Base-by-base conservation (phyloP, 495 filamentous ascomycete species). In the Cryomyces antarcticus region DNA sequence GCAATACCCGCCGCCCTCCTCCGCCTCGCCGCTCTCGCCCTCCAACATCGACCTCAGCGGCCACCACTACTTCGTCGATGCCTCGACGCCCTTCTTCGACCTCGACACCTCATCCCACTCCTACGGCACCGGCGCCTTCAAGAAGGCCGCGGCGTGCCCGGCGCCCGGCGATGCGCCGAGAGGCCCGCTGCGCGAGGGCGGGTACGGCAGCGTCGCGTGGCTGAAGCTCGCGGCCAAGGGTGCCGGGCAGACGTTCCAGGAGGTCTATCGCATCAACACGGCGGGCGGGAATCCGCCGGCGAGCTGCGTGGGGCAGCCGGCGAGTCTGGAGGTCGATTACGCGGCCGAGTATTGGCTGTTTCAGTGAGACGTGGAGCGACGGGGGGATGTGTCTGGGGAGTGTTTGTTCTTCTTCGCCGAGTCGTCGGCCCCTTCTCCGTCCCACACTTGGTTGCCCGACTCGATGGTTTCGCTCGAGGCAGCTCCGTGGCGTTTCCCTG, bases 231-330 rank as follows among this genome's bases (percentile, higher is more conserved):
- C 37, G 10, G 43, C 39, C 7, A 50, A 48, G 36, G 45, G 38
- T 12, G 39, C 43, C 6, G 37, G 37, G 1, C 52, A 28, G 72
- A 70, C 30, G 70, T 73, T 80, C 47, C 73, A 77, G 60, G 70
- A 82, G 52, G 76, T 88, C 6, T 95, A 89, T 54, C 69, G 89
- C n/a, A 62, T 95, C 11, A 67, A 84, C 52, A 97, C 89, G 1
- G 84, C 76, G 3, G 84, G 84, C 7, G 89, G 89, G 12, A 67
- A 63, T n/a, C 54, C 82, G 0, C 86, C 89, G 0, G 62, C 68
- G 31, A 86, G 73, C 0, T 97, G 89, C 57, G 53, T 71, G 33
- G 79, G 77, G 1, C 64, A 72, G 67, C 57, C 66, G 1, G 58
- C 62, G 29, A 41, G 52, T 5, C 87, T 97, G 48, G 57, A 72